phyloP scores from a whole-genome alignment of 257 asterid genomes.

The Vinca minor region DNA sequence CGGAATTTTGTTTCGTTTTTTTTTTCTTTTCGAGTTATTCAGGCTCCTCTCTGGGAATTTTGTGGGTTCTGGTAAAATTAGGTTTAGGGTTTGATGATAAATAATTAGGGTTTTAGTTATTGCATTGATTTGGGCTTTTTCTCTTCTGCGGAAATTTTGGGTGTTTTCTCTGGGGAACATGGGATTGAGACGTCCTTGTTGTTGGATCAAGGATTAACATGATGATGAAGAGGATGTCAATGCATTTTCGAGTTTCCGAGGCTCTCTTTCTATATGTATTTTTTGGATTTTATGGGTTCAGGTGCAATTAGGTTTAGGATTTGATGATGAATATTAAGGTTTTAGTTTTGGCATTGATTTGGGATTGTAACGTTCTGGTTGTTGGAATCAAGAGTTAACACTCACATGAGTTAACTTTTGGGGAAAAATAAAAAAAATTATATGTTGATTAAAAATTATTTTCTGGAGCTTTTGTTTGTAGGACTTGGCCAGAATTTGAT shows the following conservation, averaged over 20 bases:
- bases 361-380: no score
- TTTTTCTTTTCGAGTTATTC: neutral
- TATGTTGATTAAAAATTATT: neutral
- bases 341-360: no score
- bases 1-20: neutral
- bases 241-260: no score
- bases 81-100: constrained; percentile 3
- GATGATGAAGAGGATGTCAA: no score
- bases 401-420: neutral
- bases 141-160: neutral
- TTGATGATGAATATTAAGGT: no score
- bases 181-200: neutral
- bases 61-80: neutral
- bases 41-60: neutral
- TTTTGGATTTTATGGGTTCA: no score
- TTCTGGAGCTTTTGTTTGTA: no score
- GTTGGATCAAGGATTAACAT: no score
- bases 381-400: neutral
- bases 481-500: neutral
- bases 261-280: no score
- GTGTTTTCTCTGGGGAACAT: neutral
- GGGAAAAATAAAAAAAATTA: no score
- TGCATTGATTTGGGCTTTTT: neutral
- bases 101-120: neutral
- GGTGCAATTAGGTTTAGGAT: no score